A percentile compares a stretch with the other conserved stretches of the same genome.
phyloP scores from a whole-genome alignment of 2,329 filamentous ascomycete species.

The Trichoderma simmonsii region DNA sequence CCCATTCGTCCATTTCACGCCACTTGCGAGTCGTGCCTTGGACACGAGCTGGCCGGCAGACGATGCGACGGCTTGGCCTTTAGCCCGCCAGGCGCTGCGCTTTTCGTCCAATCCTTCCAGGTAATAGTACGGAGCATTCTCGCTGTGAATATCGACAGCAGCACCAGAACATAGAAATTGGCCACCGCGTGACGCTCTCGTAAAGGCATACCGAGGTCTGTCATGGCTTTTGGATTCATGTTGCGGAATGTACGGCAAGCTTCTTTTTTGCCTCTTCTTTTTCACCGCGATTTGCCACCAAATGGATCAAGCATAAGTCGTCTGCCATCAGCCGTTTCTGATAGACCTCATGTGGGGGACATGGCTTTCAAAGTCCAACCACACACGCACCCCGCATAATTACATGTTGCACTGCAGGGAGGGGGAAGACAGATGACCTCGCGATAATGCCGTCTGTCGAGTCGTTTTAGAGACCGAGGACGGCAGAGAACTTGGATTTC shows the following conservation, averaged over 20 bases:
- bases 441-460: slow-evolving; percentile 11
- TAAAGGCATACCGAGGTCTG: neutral
- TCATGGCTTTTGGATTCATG: neutral
- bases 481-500: neutral
- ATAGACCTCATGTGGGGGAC: neutral
- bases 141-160: neutral
- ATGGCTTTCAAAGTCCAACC: neutral
- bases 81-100: neutral
- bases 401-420: slow-evolving; percentile 18
- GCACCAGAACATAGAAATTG: neutral
- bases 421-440: slow-evolving; percentile 13
- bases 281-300: neutral
- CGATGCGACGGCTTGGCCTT: neutral
- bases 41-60: slow-evolving; percentile 5
- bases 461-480: neutral
- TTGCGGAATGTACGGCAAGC: neutral
- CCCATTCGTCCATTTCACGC: slow-evolving; percentile 15
- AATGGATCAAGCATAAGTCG: neutral
- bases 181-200: neutral
- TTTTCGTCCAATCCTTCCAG: neutral
- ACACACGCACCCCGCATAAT: slow-evolving; percentile 16
- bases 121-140: neutral
- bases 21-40: slow-evolving; percentile 11
- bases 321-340: neutral
- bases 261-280: neutral